These are phyloP conservation scores for Ustilago tritici DNA, from an alignment of 1,284 basidiomycete genomes.

Conservation along the genomic window DNA sequence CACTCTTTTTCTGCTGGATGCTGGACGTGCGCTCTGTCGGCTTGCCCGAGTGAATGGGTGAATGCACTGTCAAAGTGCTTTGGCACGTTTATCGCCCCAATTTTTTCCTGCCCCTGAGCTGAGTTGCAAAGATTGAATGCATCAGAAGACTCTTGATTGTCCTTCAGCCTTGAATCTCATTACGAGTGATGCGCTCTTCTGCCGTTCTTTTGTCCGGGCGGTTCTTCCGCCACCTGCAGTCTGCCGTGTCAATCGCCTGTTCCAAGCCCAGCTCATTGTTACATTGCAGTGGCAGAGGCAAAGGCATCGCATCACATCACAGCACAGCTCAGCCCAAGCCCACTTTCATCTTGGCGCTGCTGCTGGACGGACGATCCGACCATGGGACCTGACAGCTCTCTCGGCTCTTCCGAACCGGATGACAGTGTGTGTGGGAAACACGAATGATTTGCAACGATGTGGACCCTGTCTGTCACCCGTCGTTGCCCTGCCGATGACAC, in stretches of 20 bases:
- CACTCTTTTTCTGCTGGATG: too few relatives aligned
- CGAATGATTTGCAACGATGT: not conserved
- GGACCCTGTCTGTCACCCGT: not conserved
- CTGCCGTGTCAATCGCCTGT: not conserved
- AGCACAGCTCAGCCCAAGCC: not conserved
- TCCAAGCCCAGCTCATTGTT: too few relatives aligned
- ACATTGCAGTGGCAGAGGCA: too few relatives aligned
- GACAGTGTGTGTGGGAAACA: not conserved
- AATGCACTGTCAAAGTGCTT: not conserved
- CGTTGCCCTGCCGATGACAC: not conserved
- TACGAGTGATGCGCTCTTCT: not conserved
- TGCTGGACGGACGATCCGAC: not conserved
- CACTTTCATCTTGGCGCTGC: not conserved
- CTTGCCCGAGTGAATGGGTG: not conserved
- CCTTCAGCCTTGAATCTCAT: conserved; percentile 1
- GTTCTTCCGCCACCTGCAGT: conserved; percentile 5
- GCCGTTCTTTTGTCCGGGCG: not conserved
- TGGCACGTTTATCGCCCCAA: not conserved
- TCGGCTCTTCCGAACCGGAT: conserved; percentile 2
- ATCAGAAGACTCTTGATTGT: not conserved
- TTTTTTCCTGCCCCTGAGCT: not conserved
- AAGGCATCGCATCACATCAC: not conserved
- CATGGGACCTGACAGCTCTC: conserved; percentile 1
- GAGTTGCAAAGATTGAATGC: not conserved
- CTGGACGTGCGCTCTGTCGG: too few relatives aligned